Conservation (phyloP, 2,329 filamentous ascomycete species). For the Penicillium sp. region DNA sequence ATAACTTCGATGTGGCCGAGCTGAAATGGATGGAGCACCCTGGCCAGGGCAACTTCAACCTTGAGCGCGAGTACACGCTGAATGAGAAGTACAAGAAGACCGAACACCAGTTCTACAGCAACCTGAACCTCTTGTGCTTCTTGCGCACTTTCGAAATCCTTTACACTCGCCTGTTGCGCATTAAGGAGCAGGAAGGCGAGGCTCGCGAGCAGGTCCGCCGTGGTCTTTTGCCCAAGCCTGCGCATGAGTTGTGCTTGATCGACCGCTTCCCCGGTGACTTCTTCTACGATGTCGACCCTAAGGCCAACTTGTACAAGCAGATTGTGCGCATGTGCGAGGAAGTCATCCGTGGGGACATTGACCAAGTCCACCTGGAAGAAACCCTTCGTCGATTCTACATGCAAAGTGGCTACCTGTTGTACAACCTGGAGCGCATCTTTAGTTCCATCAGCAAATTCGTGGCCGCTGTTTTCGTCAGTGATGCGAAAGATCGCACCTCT, state of each 20-base stretch:
- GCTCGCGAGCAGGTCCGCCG: conserved; percentile 74
- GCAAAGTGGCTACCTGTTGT: conserved; percentile 86
- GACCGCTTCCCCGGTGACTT: conserved; percentile 75
- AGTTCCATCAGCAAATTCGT: conserved; percentile 78
- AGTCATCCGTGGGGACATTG: conserved; percentile 77
- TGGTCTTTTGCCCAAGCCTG: conserved; percentile 74
- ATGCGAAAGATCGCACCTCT: conserved; percentile 89
- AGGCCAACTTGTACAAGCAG: conserved; percentile 79
- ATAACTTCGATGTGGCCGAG: conserved; percentile 49
- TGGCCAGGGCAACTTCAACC: conserved; percentile 56
- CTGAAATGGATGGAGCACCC: conserved; percentile 64
- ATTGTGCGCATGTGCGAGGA: conserved; percentile 85
- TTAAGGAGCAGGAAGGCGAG: conserved; percentile 76
- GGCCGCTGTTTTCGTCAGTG: conserved; percentile 77
- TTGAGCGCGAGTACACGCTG: conserved; percentile 67
- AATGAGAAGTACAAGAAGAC: conserved; percentile 80
- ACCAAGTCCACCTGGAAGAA: conserved; percentile 83
- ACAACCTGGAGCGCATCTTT: conserved; percentile 88
- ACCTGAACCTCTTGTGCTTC: conserved; percentile 90
- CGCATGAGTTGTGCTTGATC: conserved; percentile 78
- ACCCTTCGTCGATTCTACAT: conserved; percentile 90
- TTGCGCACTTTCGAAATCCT: conserved; percentile 91
- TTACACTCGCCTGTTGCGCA: conserved; percentile 77
- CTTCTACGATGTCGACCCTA: conserved; percentile 65
- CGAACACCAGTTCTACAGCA: conserved; percentile 87